These are phyloP conservation scores for Amborella trichopoda DNA, from an alignment of 164 flowering plant genomes.

Conservation along the genomic window DNA sequence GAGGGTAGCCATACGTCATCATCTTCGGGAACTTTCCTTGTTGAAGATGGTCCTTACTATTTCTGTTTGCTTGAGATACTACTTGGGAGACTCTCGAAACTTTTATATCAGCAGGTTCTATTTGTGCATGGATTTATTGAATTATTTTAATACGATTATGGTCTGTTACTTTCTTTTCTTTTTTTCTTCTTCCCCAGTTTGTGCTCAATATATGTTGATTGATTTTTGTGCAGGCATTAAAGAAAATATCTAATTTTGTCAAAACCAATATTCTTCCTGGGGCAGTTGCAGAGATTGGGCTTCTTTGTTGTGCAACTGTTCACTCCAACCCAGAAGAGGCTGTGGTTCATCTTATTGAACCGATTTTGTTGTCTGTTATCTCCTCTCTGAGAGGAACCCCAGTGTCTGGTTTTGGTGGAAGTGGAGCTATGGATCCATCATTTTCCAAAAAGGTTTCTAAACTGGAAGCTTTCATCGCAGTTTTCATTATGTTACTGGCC, in stretches of 20 bases:
- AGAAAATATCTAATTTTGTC: slow-evolving; percentile 86
- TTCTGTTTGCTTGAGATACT: slow-evolving; percentile 92
- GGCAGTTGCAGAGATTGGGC: slow-evolving; percentile 92
- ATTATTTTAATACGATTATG: too few relatives aligned
- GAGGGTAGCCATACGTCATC: slow-evolving; percentile 70
- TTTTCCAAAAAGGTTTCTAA: slow-evolving; percentile 45
- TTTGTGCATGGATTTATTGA: too few relatives aligned
- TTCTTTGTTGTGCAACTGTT: slow-evolving; percentile 95
- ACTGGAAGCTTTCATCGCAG: neutral
- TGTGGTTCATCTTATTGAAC: slow-evolving; percentile 63
- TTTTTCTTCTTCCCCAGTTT: too few relatives aligned
- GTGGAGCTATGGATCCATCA: slow-evolving; percentile 26
- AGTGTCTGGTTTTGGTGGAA: slow-evolving; percentile 70
- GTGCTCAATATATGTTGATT: too few relatives aligned
- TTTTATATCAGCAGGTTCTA: slow-evolving; percentile 66
- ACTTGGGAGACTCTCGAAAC: slow-evolving; percentile 70
- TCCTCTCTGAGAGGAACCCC: slow-evolving; percentile 79
- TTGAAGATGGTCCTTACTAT: slow-evolving; percentile 89
- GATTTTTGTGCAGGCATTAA: slow-evolving; percentile 89
- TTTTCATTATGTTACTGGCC: neutral
- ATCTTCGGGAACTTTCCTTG: slow-evolving; percentile 86
- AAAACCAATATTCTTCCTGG: slow-evolving; percentile 93
- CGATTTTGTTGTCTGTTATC: slow-evolving; percentile 52
- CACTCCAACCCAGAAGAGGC: slow-evolving; percentile 87
- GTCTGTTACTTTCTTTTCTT: too few relatives aligned